Conservation (phyloP, 176 grass and related monocot species). For the Chrysopogon serrulatus region DNA sequence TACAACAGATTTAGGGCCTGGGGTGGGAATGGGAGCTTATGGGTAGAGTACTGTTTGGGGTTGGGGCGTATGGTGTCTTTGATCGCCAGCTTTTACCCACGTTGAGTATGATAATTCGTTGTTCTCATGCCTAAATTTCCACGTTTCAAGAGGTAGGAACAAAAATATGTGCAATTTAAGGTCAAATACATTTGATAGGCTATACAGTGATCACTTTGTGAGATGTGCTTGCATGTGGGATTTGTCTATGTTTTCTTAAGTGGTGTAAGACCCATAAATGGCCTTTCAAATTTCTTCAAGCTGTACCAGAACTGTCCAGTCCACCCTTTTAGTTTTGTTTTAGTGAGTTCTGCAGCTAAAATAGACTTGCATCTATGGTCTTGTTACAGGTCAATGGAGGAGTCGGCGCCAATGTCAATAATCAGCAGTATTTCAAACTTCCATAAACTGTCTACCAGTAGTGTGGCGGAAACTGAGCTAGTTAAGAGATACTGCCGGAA, state of each 20-base stretch:
- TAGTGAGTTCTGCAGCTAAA: neutral
- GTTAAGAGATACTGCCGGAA: slow-evolving; percentile 38
- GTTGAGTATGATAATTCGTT: neutral
- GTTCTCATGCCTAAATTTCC: neutral
- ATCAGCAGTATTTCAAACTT: slow-evolving; percentile 42
- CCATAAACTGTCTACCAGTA: slow-evolving; percentile 18
- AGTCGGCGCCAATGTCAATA: slow-evolving; percentile 27
- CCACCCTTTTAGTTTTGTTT: neutral
- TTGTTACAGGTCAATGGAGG: slow-evolving; percentile 38
- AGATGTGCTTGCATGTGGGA: neutral
- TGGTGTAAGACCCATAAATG: neutral
- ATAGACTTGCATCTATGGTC: neutral
- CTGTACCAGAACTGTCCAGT: neutral
- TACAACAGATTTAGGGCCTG: neutral
- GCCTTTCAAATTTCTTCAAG: neutral
- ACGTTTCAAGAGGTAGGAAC: neutral
- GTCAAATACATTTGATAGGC: neutral
- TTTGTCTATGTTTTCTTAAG: neutral
- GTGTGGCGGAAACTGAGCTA: slow-evolving; percentile 16
- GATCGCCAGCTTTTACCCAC: neutral
- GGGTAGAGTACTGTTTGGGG: neutral
- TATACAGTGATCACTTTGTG: neutral
- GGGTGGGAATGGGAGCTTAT: neutral
- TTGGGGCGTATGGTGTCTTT: neutral
- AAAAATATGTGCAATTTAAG: neutral